Evolutionary conservation across 2,329 filamentous ascomycete species (phyloP).

Genomic region (Talaromyces sp.): DNA sequence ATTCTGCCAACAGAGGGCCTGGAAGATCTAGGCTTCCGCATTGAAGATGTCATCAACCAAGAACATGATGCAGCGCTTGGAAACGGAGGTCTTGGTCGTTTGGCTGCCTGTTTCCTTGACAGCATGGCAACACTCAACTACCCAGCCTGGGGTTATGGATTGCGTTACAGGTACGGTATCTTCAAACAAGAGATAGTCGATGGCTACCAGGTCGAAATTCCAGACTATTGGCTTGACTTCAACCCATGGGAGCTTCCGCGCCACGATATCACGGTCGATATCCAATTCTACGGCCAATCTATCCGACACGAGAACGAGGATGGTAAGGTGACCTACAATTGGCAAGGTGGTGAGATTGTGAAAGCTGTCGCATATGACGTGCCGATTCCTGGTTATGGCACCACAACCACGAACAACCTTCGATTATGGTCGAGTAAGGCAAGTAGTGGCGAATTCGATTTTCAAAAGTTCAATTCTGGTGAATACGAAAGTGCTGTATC

Average conservation of each 20-base stretch:
- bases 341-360: slow-evolving; percentile 93
- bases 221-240: slow-evolving; percentile 98
- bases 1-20: slow-evolving; percentile 64
- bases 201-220: slow-evolving; percentile 96
- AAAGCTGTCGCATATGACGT: slow-evolving; percentile 92
- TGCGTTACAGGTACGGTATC: slow-evolving; percentile 94
- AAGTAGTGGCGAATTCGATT: slow-evolving; percentile 95
- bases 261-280: slow-evolving; percentile 91
- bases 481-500: slow-evolving; percentile 97
- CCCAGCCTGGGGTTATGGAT: slow-evolving; percentile 93
- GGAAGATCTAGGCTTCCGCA: slow-evolving; percentile 84
- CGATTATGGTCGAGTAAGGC: slow-evolving; percentile 97
- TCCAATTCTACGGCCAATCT: slow-evolving; percentile 92
- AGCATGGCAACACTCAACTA: slow-evolving; percentile 92
- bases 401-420: slow-evolving; percentile 90
- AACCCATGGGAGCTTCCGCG: slow-evolving; percentile 98
- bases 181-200: slow-evolving; percentile 99
- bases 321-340: slow-evolving; percentile 70
- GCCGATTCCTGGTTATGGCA: slow-evolving; percentile 84
- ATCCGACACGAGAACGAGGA: slow-evolving; percentile 69
- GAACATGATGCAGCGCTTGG: slow-evolving; percentile 95
- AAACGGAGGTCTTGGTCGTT: slow-evolving; percentile 89
- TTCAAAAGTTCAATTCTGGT: slow-evolving; percentile 98
- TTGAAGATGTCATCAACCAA: slow-evolving; percentile 91
- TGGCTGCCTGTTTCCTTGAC: slow-evolving; percentile 96